Evolutionary conservation across 2,329 filamentous ascomycete species (phyloP).

Genomic region (Penicillium brevicompactum): DNA sequence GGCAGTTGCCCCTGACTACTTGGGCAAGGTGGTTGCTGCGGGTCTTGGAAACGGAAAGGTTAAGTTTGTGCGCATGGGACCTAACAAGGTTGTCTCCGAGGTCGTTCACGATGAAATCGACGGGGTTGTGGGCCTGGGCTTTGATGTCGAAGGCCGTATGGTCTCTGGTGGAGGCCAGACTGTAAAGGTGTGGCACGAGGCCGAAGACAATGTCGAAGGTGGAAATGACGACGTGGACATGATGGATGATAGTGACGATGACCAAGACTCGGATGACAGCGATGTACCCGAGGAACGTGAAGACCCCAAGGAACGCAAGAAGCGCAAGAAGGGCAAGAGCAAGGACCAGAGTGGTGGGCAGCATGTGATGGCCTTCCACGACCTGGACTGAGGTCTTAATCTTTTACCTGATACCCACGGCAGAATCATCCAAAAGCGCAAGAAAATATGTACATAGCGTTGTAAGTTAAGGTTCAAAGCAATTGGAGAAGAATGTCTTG

Average conservation of each 20-base stretch:
- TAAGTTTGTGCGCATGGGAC: conserved; percentile 73
- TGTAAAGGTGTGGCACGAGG: conserved; percentile 88
- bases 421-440: conserved; percentile 9
- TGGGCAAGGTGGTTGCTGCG: conserved; percentile 71
- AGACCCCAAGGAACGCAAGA: conserved; percentile 49
- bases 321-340: conserved; percentile 48
- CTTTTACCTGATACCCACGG: conserved; percentile 25
- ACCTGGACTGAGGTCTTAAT: conserved; percentile 39
- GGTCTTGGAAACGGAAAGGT: conserved; percentile 81
- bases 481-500: conserved; percentile 1
- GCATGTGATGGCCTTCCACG: conserved; percentile 47
- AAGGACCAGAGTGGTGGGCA: conserved; percentile 42
- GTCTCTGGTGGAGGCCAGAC: conserved; percentile 84
- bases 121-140: conserved; percentile 76
- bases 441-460: conserved; percentile 12
- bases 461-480: conserved; percentile 5
- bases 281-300: conserved; percentile 45
- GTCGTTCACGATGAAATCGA: conserved; percentile 83
- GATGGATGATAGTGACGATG: conserved; percentile 47
- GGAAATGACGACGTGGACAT: conserved; percentile 45
- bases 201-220: conserved; percentile 56
- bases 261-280: conserved; percentile 49
- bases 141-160: conserved; percentile 83
- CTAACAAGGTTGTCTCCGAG: conserved; percentile 70
- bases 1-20: conserved; percentile 67